Evolutionary conservation across 2,329 filamentous ascomycete species (phyloP).

Genomic region (Cytospora chrysosperma): DNA sequence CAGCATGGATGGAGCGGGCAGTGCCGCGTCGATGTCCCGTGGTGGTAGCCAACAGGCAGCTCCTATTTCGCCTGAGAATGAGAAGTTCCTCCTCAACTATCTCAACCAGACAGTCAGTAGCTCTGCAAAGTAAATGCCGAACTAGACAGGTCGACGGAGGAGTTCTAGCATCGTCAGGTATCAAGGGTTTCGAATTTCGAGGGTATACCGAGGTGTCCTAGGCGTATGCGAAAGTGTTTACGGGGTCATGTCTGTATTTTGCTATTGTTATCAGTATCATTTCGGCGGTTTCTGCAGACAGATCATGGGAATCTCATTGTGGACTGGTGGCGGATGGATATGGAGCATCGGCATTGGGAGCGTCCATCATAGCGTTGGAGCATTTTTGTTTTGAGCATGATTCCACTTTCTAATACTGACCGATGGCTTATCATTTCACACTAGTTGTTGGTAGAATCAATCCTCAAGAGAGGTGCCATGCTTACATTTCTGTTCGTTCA

Average conservation of each 20-base stretch:
- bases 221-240: not conserved
- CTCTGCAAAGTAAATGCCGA: constrained; percentile 7
- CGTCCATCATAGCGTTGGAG: constrained; percentile 19
- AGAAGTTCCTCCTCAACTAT: constrained; percentile 25
- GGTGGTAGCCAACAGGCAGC: constrained; percentile 18
- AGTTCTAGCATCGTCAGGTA: not conserved
- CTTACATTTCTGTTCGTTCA: not conserved
- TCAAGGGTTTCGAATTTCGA: not conserved
- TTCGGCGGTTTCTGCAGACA: not conserved
- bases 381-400: constrained; percentile 4
- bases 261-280: not conserved
- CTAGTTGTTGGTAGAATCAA: not conserved
- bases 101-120: constrained; percentile 20
- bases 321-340: not conserved
- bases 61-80: constrained; percentile 23
- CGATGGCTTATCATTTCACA: not conserved
- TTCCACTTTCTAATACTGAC: not conserved
- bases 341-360: constrained; percentile 3
- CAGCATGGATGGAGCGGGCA: constrained; percentile 3
- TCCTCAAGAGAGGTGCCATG: not conserved
- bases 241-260: not conserved
- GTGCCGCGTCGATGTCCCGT: constrained; percentile 4
- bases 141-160: not conserved
- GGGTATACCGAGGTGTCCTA: not conserved
- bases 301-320: not conserved